These are phyloP conservation scores for Leptosphaerulina australis DNA, from an alignment of 2,329 filamentous ascomycete species.

Conservation along the genomic window DNA sequence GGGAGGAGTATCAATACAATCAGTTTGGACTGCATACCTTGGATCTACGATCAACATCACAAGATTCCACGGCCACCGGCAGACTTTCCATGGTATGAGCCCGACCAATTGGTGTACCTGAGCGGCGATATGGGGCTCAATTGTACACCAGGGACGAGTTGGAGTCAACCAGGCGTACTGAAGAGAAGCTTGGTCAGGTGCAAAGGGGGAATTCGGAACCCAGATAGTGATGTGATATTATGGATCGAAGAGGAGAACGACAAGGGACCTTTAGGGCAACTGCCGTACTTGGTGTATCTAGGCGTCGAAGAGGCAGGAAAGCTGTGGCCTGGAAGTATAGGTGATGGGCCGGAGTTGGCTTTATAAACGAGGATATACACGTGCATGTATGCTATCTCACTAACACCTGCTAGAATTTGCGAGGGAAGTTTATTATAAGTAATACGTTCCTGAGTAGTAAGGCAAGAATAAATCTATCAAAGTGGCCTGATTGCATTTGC, in stretches of 20 bases:
- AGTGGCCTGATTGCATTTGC: neutral
- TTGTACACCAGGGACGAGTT: neutral
- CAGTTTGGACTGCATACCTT: slow-evolving; percentile 28
- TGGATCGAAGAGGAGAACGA: neutral
- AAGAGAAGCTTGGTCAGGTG: neutral
- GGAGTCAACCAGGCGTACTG: slow-evolving; percentile 8
- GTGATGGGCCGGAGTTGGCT: slow-evolving; percentile 8
- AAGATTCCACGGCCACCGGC: slow-evolving; percentile 5
- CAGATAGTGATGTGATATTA: neutral
- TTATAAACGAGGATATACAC: neutral
- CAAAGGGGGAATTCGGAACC: no score
- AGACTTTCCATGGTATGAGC: slow-evolving; percentile 25
- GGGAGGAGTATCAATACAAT: slow-evolving; percentile 25
- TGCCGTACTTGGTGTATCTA: slow-evolving; percentile 24
- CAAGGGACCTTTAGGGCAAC: slow-evolving; percentile 5
- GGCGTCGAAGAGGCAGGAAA: slow-evolving; percentile 14
- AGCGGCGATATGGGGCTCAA: slow-evolving; percentile 8
- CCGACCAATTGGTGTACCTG: slow-evolving; percentile 9
- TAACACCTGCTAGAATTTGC: no score
- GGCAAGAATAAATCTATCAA: neutral
- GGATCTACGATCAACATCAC: slow-evolving; percentile 25
- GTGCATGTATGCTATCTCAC: neutral
- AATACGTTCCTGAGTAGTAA: no score
- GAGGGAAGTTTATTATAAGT: no score
- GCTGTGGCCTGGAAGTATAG: slow-evolving; percentile 7